Evolutionary conservation across 2,329 filamentous ascomycete species (phyloP).

Genomic region (Lojkania enalia): DNA sequence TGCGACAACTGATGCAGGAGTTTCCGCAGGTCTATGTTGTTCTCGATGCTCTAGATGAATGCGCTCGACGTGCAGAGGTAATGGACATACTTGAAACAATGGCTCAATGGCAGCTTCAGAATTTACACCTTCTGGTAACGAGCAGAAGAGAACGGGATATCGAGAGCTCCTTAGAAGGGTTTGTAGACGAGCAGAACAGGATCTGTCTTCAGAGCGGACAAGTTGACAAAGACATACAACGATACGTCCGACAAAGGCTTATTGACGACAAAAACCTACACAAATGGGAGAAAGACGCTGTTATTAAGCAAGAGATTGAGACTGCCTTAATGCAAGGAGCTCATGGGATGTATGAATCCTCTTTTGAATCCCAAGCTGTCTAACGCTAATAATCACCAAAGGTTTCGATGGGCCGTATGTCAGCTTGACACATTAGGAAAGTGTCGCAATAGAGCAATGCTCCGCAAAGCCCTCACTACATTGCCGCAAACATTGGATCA

Average conservation of each 20-base stretch:
- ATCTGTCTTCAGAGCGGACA: slow-evolving; percentile 13
- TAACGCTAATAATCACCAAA: slow-evolving; percentile 8
- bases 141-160: slow-evolving; percentile 21
- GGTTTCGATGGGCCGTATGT: slow-evolving; percentile 25
- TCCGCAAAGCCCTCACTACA: slow-evolving; percentile 13
- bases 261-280: slow-evolving; percentile 25
- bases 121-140: slow-evolving; percentile 20
- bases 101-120: slow-evolving; percentile 5
- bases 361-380: not conserved
- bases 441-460: slow-evolving; percentile 10
- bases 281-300: slow-evolving; percentile 18
- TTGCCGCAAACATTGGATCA: slow-evolving; percentile 19
- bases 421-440: slow-evolving; percentile 18
- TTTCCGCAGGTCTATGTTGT: slow-evolving; percentile 9
- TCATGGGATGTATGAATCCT: slow-evolving; percentile 20
- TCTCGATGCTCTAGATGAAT: slow-evolving; percentile 23
- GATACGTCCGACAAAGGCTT: slow-evolving; percentile 29
- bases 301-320: slow-evolving; percentile 26
- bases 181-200: slow-evolving; percentile 6
- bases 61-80: slow-evolving; percentile 11
- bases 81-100: slow-evolving; percentile 9
- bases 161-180: slow-evolving; percentile 11
- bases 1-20: slow-evolving; percentile 28
- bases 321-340: slow-evolving; percentile 27
- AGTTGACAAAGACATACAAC: slow-evolving; percentile 18